These are phyloP conservation scores for Cenococcum geophilum DNA, from an alignment of 495 filamentous ascomycete species.

Conservation along the genomic window DNA sequence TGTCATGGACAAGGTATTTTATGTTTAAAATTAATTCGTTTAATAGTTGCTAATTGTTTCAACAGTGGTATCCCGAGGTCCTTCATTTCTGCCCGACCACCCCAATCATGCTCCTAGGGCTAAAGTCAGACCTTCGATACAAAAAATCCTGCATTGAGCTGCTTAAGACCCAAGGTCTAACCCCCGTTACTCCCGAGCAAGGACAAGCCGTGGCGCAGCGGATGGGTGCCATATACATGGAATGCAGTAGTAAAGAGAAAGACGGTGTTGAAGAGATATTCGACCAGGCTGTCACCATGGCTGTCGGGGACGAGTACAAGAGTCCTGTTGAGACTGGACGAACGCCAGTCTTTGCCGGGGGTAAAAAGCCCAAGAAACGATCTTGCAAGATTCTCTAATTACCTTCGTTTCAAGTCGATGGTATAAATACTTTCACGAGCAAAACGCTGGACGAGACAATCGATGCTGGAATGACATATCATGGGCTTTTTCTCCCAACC, in stretches of 20 bases:
- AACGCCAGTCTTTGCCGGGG: constrained; percentile 14
- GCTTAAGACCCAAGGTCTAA: constrained; percentile 93
- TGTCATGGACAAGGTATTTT: constrained; percentile 89
- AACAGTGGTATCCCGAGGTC: constrained; percentile 97
- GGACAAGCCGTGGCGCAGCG: constrained; percentile 77
- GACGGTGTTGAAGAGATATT: constrained; percentile 93
- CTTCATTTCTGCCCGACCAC: constrained; percentile 98
- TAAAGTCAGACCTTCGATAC: constrained; percentile 91
- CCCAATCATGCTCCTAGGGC: constrained; percentile 86
- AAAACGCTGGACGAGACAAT: constrained; percentile 29
- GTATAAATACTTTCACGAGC: constrained; percentile 24
- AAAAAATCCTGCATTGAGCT: constrained; percentile 96
- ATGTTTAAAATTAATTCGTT: not conserved
- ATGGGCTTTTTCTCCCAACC: constrained; percentile 17
- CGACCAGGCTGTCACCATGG: constrained; percentile 76
- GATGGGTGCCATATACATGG: constrained; percentile 93
- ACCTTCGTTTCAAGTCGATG: constrained; percentile 18
- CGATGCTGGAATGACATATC: constrained; percentile 29
- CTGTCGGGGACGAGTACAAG: constrained; percentile 62
- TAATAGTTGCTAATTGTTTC: constrained; percentile 21
- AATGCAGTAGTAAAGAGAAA: constrained; percentile 98
- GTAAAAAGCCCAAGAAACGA: constrained; percentile 59
- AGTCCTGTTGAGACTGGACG: constrained; percentile 30
- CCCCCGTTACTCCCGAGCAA: constrained; percentile 86
- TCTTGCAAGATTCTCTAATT: constrained; percentile 64